These are phyloP conservation scores for Mitragyna speciosa DNA, from an alignment of 257 asterid genomes.

Conservation along the genomic window DNA sequence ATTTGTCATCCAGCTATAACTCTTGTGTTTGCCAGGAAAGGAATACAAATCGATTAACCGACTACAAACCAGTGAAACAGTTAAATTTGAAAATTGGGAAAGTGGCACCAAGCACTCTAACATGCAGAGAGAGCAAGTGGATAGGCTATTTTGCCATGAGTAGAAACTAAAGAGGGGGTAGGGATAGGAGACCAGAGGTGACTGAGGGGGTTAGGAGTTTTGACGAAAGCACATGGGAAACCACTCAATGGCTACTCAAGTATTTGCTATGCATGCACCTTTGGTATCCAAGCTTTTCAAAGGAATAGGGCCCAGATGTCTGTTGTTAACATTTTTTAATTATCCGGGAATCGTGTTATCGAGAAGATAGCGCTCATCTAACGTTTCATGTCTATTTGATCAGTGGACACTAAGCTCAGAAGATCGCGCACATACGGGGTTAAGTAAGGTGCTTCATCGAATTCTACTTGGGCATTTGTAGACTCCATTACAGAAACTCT, in stretches of 20 bases:
- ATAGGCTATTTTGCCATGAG: background rate
- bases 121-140: background rate
- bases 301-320: constrained; percentile 35
- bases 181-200: constrained; percentile 21
- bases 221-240: constrained; percentile 58
- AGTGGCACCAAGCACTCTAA: background rate
- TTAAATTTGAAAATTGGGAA: background rate
- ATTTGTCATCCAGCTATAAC: background rate
- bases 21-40: background rate
- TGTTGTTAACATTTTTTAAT: constrained; percentile 32
- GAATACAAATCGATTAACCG: background rate
- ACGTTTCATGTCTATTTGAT: background rate
- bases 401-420: background rate
- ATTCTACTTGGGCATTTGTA: background rate
- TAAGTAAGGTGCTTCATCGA: background rate
- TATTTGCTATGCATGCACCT: constrained; percentile 30
- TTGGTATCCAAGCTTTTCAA: constrained; percentile 25
- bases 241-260: constrained; percentile 59
- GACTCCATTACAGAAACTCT: too few species aligned
- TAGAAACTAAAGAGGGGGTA: background rate
- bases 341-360: background rate
- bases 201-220: constrained; percentile 27
- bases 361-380: background rate
- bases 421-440: background rate
- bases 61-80: background rate